These are phyloP conservation scores for Pythium biforme DNA, from an alignment of 352 stramenopile species.

Conservation along the genomic window DNA sequence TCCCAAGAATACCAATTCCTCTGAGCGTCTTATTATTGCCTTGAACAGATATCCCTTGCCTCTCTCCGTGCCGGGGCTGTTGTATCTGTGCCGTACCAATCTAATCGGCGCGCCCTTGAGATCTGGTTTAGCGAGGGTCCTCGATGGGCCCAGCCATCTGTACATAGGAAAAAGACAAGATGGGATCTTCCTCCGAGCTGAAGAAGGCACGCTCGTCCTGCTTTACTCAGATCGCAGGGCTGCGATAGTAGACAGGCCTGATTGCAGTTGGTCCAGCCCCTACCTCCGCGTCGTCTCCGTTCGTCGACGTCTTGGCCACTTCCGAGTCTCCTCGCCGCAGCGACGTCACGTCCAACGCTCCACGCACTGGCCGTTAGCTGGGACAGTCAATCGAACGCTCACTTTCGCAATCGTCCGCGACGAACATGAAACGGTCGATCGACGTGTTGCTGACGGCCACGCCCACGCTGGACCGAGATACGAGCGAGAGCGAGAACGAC, in stretches of 20 bases:
- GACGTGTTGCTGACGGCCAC: slow-evolving; percentile 3
- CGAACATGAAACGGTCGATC: slow-evolving; percentile 26
- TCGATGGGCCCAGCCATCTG: slow-evolving; percentile 11
- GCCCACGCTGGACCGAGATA: not conserved
- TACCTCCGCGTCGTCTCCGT: not conserved
- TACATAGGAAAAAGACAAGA: slow-evolving; percentile 34
- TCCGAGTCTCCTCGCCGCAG: slow-evolving; percentile 5
- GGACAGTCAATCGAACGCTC: no score
- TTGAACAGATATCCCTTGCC: not conserved
- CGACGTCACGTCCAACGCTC: not conserved
- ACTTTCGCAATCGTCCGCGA: not conserved
- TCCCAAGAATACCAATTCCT: slow-evolving; percentile 11
- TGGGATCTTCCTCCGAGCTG: slow-evolving; percentile 27
- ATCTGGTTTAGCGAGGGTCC: not conserved
- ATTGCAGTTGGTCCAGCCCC: not conserved
- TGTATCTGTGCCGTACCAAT: not conserved
- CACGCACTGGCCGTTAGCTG: no score
- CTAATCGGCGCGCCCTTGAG: not conserved
- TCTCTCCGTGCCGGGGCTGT: no score
- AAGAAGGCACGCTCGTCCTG: slow-evolving; percentile 14
- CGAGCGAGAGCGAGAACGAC: slow-evolving; percentile 4
- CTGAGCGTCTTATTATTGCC: slow-evolving; percentile 16
- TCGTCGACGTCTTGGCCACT: not conserved
- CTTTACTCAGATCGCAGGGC: slow-evolving; percentile 18
- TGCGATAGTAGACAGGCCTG: not conserved